These are phyloP conservation scores for Suhomyces choctaworum DNA, from an alignment of 1,139 yeast species.

Conservation along the genomic window DNA sequence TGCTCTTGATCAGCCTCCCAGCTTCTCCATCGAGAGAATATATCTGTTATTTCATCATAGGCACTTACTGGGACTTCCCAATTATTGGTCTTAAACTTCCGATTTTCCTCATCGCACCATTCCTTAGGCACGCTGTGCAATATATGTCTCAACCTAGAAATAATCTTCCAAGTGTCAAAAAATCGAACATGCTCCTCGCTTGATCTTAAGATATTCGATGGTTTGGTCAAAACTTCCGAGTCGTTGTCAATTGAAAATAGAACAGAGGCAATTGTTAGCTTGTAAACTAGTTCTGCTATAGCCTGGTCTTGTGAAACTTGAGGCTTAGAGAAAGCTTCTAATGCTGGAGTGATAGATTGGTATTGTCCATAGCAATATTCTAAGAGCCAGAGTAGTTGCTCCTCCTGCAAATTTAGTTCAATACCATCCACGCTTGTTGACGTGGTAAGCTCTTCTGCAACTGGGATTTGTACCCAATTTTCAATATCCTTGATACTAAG, in stretches of 20 bases:
- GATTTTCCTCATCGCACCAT: constrained; percentile 42
- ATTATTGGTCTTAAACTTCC: constrained; percentile 19
- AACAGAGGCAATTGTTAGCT: constrained; percentile 63
- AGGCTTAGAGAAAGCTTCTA: constrained; percentile 20
- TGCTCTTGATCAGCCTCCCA: constrained; percentile 70
- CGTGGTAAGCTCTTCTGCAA: constrained; percentile 23
- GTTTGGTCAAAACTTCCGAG: constrained; percentile 86
- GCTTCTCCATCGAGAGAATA: constrained; percentile 81
- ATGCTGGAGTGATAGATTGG: constrained; percentile 23
- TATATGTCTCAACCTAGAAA: constrained; percentile 76
- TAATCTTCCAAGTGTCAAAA: constrained; percentile 83
- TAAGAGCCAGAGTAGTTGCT: constrained; percentile 40
- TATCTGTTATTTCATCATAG: constrained; percentile 50
- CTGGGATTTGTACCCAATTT: constrained; percentile 43
- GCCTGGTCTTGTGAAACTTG: constrained; percentile 20
- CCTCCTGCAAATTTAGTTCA: constrained; percentile 33
- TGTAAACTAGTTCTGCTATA: constrained; percentile 49
- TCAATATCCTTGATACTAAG: constrained; percentile 33
- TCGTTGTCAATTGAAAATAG: constrained; percentile 68
- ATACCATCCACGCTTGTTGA: constrained; percentile 38
- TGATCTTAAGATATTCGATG: constrained; percentile 76
- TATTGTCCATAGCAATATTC: constrained; percentile 25
- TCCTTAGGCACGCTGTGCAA: constrained; percentile 56
- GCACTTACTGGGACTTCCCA: constrained; percentile 55
- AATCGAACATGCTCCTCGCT: constrained; percentile 73